Percentiles rank a stretch among this genome's conserved stretches.
Conservation (phyloP, 179 eudicot genomes). For the Spergularia azorica region DNA sequence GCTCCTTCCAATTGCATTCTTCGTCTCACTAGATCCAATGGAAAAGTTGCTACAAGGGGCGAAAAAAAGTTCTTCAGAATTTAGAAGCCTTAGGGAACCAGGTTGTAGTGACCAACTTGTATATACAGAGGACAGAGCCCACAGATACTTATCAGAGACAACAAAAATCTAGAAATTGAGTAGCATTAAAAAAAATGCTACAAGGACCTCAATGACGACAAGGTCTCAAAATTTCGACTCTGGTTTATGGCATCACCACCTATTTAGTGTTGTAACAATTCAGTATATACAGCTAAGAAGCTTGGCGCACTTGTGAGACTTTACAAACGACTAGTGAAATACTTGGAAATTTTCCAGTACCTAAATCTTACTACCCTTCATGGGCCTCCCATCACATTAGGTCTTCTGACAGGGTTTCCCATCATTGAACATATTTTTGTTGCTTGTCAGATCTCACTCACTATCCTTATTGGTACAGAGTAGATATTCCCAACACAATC, state of each 20-base stretch:
- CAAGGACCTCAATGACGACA: background rate
- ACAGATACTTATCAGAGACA: background rate
- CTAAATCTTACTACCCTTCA: no score
- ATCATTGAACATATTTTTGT: no score
- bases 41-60: slow-evolving; percentile 67
- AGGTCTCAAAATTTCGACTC: background rate
- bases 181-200: background rate
- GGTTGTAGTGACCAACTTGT: background rate
- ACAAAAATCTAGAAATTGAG: background rate
- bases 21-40: slow-evolving; percentile 87
- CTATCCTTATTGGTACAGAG: no score
- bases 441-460: no score
- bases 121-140: no score
- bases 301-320: background rate
- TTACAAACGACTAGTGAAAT: no score
- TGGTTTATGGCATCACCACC: background rate
- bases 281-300: background rate
- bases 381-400: no score
- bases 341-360: no score
- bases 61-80: background rate
- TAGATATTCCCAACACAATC: no score
- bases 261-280: background rate
- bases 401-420: no score
- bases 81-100: background rate
- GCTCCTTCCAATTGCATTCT: slow-evolving; percentile 92